Evolutionary conservation across 108 stramenopile genomes (phyloP).

Genomic region (Nannochloropsis gaditana): DNA sequence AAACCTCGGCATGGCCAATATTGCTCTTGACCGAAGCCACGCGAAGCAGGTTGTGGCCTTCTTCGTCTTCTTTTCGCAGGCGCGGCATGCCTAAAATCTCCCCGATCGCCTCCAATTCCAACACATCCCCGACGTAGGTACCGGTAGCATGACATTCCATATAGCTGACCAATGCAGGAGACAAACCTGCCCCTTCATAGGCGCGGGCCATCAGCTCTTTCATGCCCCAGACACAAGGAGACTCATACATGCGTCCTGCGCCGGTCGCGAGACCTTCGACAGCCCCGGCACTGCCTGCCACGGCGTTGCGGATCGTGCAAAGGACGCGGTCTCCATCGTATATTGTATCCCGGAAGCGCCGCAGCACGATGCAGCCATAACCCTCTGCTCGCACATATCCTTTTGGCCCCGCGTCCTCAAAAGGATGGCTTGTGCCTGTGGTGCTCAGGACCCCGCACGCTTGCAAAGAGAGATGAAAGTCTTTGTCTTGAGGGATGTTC

Average conservation of each 20-base stretch:
- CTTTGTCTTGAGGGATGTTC: slow-evolving; percentile 6
- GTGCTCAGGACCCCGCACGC: slow-evolving; percentile 12
- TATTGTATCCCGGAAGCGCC: background rate
- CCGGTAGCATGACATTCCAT: slow-evolving; percentile 19
- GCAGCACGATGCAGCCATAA: background rate
- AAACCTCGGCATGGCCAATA: slow-evolving; percentile 12
- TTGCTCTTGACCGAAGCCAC: slow-evolving; percentile 21
- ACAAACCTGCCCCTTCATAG: background rate
- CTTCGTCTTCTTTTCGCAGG: background rate
- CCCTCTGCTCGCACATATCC: slow-evolving; percentile 25
- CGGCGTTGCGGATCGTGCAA: background rate
- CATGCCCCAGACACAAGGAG: background rate
- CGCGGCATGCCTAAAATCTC: background rate
- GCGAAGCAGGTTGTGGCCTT: background rate
- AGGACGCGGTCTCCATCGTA: background rate
- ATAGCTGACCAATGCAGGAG: background rate
- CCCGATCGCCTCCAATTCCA: slow-evolving; percentile 18
- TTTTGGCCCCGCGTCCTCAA: background rate
- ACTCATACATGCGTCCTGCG: background rate
- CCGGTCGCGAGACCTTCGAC: background rate
- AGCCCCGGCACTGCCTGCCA: slow-evolving; percentile 2
- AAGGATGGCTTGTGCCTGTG: background rate
- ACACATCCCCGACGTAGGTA: slow-evolving; percentile 7
- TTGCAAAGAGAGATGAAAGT: slow-evolving; percentile 7
- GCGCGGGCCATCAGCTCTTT: slow-evolving; percentile 10